Conservation (phyloP, 768 basidiomycete genomes). For the Tylopilus sp. region DNA sequence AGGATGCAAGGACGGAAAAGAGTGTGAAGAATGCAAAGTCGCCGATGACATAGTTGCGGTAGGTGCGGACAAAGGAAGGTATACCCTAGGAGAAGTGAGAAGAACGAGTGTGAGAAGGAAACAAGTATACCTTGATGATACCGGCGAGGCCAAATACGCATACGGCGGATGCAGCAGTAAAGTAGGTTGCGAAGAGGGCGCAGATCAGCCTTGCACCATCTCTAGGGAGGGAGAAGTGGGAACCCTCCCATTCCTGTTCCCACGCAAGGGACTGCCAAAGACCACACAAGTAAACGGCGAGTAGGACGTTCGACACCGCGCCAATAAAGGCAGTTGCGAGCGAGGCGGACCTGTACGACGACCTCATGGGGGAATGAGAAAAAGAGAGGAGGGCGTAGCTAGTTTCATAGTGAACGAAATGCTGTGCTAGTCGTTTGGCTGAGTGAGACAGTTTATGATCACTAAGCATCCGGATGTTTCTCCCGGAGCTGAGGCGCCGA, state of each 20-base stretch:
- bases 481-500: no score
- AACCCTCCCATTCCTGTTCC: conserved; percentile 51
- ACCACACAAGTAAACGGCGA: conserved; percentile 40
- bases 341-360: conserved; percentile 32
- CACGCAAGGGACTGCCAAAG: conserved; percentile 43
- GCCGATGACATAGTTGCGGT: conserved; percentile 78
- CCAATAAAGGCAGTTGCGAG: conserved; percentile 37
- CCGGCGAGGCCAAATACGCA: conserved; percentile 65
- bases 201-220: conserved; percentile 50
- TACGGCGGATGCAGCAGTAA: conserved; percentile 60
- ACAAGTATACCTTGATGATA: conserved; percentile 55
- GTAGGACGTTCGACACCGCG: conserved; percentile 38
- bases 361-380: conserved; percentile 2
- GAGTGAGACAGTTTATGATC: conserved; percentile 9
- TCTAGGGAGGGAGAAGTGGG: conserved; percentile 37
- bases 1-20: conserved; percentile 52
- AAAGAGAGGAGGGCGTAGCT: conserved; percentile 1
- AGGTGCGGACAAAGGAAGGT: conserved; percentile 67
- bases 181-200: conserved; percentile 62
- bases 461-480: conserved; percentile 6
- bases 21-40: conserved; percentile 71
- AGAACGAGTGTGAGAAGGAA: neutral
- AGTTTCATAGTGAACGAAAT: conserved; percentile 7
- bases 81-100: conserved; percentile 44
- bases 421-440: conserved; percentile 4